Evolutionary conservation across 1,284 basidiomycete genomes (phyloP).

Genomic region (Prillingera fragicola): DNA sequence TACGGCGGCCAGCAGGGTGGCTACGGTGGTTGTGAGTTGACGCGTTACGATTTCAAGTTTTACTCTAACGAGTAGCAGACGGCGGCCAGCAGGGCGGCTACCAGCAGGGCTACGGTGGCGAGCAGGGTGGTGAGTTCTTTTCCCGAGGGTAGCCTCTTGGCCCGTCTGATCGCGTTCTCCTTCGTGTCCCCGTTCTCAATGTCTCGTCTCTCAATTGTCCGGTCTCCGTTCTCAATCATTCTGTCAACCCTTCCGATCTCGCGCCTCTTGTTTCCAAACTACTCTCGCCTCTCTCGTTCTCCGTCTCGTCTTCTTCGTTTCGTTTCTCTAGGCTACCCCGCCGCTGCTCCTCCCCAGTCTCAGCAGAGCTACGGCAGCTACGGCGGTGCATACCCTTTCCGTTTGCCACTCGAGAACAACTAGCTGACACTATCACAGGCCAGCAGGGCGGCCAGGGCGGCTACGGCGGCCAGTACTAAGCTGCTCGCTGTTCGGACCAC

Average conservation of each 20-base stretch:
- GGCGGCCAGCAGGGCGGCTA: constrained; percentile 11
- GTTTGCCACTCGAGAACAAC: not conserved
- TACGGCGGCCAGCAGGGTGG: constrained; percentile 35
- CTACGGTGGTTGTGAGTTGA: constrained; percentile 31
- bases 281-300: not conserved
- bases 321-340: constrained; percentile 12
- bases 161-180: constrained; percentile 3
- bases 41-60: not conserved
- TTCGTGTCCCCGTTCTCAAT: not conserved
- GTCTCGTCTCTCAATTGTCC: constrained; percentile 1
- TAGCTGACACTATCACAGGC: constrained; percentile 15
- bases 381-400: constrained; percentile 17
- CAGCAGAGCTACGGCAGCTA: constrained; percentile 19
- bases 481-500: constrained; percentile 1
- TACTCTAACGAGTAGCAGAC: not conserved
- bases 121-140: constrained; percentile 22
- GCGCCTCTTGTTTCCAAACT: not conserved
- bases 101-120: constrained; percentile 17
- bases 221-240: constrained; percentile 1
- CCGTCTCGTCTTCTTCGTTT: not conserved
- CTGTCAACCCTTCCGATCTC: not conserved
- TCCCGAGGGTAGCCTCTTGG: not conserved
- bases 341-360: constrained; percentile 10
- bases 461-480: constrained; percentile 38
- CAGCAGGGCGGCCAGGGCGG: constrained; percentile 29